Evolutionary conservation across 768 basidiomycete genomes (phyloP), one percentile per base, ranked within the genome.

Genomic region (Mycena epipterygia): DNA sequence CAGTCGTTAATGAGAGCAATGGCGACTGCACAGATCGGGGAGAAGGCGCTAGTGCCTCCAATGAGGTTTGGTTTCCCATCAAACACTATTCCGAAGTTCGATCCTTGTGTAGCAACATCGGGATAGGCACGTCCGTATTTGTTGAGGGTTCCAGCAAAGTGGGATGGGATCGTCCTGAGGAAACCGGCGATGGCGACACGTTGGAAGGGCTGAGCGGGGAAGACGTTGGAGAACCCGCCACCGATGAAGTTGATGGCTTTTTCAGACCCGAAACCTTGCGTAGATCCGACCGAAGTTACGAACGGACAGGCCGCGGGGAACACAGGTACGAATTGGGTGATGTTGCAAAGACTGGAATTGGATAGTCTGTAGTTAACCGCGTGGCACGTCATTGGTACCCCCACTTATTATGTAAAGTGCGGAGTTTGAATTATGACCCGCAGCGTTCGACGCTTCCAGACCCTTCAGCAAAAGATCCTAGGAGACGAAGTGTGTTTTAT

Each of bases 181-280:
- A 48, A 48, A 8, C 59, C 39, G 4, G 44, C n/a, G 21, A 83
- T 82, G 17, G 74, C 77, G 0, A 44, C 46, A 48, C 71, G 60
- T 59, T 84, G 83, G 65, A 82, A 84, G 6, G 67, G 23, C 14
- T 82, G 81, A 1, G 75, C 62, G 14, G 75, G 59, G 66, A 84
- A 85, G 70, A 78, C 74, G 73, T 85, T 82, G 70, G 81, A 81
- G 71, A 85, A 84, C 58, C 84, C 84, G 51, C 84, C 83, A 25
- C 82, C 68, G 21, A 82, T 78, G 58, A 66, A 62, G 46, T 57
- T 53, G 29, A 51, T 35, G 23, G 58, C 60, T 13, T 32, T 46
- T 39, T 65, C 69, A 2, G 69, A 63, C 30, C 33, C 60, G 29
- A 70, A 53, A 27, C 68, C 68, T 3, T 21, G 13, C 13, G 69